These are phyloP conservation scores for Rhizopogon salebrosus DNA, from an alignment of 768 basidiomycete species.

Conservation along the genomic window DNA sequence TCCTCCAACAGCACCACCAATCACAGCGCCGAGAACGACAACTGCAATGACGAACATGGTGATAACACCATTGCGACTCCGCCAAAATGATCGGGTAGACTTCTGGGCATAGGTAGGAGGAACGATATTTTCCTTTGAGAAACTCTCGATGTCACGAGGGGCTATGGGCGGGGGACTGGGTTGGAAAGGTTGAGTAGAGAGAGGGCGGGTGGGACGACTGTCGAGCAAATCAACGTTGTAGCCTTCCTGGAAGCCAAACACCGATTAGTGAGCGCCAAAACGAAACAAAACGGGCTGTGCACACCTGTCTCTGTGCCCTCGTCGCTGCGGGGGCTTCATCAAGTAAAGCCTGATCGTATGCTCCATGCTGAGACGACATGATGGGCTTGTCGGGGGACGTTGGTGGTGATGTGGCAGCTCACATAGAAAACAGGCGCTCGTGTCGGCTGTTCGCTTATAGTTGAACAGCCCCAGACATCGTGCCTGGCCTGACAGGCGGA, in stretches of 20 bases:
- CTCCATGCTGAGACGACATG: slow-evolving; percentile 19
- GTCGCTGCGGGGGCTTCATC: slow-evolving; percentile 37
- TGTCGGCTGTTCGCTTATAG: background rate
- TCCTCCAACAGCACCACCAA: slow-evolving; percentile 58
- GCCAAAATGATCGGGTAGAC: slow-evolving; percentile 39
- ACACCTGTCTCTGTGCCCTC: slow-evolving; percentile 37
- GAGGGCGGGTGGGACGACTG: slow-evolving; percentile 15
- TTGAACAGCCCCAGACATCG: slow-evolving; percentile 19
- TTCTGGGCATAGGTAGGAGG: background rate
- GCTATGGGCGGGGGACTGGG: slow-evolving; percentile 12
- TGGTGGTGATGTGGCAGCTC: slow-evolving; percentile 1
- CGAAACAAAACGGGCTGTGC: slow-evolving; percentile 8
- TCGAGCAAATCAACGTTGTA: slow-evolving; percentile 46
- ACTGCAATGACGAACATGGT: slow-evolving; percentile 31
- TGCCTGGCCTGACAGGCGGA: slow-evolving; percentile 12
- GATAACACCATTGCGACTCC: slow-evolving; percentile 40
- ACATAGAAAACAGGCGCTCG: slow-evolving; percentile 16
- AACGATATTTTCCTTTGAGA: slow-evolving; percentile 11
- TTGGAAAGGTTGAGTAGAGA: slow-evolving; percentile 13
- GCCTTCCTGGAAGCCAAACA: slow-evolving; percentile 37
- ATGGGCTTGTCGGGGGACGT: background rate
- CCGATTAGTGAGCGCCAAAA: background rate
- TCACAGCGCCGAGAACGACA: slow-evolving; percentile 43
- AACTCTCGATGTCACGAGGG: slow-evolving; percentile 6
- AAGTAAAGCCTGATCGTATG: slow-evolving; percentile 36